Evolutionary conservation across 164 flowering plant species (phyloP).

Genomic region (Saururus chinensis): DNA sequence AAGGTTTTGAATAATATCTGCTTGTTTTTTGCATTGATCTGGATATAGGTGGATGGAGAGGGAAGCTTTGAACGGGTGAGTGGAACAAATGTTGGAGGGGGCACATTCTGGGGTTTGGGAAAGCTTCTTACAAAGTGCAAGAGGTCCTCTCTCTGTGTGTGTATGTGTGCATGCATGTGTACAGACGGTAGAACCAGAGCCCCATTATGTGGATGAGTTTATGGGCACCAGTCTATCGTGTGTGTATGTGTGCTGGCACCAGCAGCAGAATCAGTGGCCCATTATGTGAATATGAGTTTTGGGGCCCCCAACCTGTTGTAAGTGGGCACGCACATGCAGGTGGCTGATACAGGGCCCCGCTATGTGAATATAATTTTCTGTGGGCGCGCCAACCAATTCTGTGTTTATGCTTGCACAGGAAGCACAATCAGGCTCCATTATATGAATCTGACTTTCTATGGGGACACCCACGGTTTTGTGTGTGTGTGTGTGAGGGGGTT

Average conservation of each 20-base stretch:
- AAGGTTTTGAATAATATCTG: no score
- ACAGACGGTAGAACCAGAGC: not conserved
- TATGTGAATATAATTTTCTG: no score
- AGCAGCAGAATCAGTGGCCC: no score
- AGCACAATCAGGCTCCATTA: no score
- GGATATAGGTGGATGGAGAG: constrained; percentile 75
- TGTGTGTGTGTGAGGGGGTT: no score
- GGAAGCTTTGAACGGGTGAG: constrained; percentile 82
- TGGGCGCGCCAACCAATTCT: no score
- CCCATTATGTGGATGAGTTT: no score
- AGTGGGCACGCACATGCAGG: not conserved
- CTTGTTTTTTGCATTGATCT: constrained; percentile 5
- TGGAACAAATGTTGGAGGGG: constrained; percentile 96
- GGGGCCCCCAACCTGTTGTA: not conserved
- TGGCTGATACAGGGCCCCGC: not conserved
- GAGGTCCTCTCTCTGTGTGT: constrained; percentile 33
- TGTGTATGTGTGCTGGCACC: no score
- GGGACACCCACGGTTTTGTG: no score
- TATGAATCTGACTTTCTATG: no score
- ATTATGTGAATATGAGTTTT: not conserved
- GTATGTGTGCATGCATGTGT: not conserved
- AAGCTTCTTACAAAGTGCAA: constrained; percentile 77
- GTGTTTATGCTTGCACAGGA: no score
- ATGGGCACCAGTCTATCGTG: no score
- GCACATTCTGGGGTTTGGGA: constrained; percentile 93